Percentiles rank a stretch among this genome's conserved stretches.
These are phyloP conservation scores for Kwoniella dendrophila DNA, from an alignment of 768 basidiomycete genomes.

Conservation along the genomic window DNA sequence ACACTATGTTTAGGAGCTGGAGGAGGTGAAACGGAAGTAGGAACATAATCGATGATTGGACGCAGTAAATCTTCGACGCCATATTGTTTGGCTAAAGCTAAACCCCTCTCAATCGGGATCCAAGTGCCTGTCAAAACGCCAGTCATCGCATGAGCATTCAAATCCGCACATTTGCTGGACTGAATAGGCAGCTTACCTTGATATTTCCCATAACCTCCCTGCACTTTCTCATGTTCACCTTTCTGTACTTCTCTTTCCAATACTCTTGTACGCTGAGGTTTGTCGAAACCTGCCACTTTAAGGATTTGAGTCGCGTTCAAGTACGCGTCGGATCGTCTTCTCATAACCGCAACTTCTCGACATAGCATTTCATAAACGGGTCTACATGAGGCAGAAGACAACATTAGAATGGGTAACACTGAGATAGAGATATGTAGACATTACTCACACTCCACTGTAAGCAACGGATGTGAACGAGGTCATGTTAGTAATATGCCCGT, in stretches of 20 bases:
- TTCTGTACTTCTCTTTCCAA: slow-evolving; percentile 98
- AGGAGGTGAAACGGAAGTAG: slow-evolving; percentile 76
- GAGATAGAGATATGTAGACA: background rate
- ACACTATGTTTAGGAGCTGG: slow-evolving; percentile 95
- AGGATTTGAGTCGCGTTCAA: slow-evolving; percentile 95
- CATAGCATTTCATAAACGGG: slow-evolving; percentile 56
- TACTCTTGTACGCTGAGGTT: slow-evolving; percentile 95
- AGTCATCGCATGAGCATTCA: background rate
- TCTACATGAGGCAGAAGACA: slow-evolving; percentile 20
- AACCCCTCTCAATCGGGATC: slow-evolving; percentile 92
- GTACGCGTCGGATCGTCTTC: slow-evolving; percentile 93
- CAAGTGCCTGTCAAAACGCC: slow-evolving; percentile 97
- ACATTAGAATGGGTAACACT: background rate
- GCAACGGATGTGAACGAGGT: slow-evolving; percentile 6
- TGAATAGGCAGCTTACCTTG: slow-evolving; percentile 69
- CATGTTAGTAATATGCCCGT: slow-evolving; percentile 1
- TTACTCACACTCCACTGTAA: slow-evolving; percentile 54
- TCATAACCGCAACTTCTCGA: slow-evolving; percentile 84
- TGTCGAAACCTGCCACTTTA: slow-evolving; percentile 98
- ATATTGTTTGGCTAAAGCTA: slow-evolving; percentile 85
- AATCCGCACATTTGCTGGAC: background rate
- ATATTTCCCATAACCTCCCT: slow-evolving; percentile 99
- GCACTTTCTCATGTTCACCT: slow-evolving; percentile 98
- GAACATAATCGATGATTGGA: slow-evolving; percentile 92
- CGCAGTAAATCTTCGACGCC: slow-evolving; percentile 82